A percentile compares a stretch with the other conserved stretches of the same genome.
These are phyloP conservation scores for Boletellus sp. DNA, from an alignment of 768 basidiomycete genomes.

Conservation along the genomic window DNA sequence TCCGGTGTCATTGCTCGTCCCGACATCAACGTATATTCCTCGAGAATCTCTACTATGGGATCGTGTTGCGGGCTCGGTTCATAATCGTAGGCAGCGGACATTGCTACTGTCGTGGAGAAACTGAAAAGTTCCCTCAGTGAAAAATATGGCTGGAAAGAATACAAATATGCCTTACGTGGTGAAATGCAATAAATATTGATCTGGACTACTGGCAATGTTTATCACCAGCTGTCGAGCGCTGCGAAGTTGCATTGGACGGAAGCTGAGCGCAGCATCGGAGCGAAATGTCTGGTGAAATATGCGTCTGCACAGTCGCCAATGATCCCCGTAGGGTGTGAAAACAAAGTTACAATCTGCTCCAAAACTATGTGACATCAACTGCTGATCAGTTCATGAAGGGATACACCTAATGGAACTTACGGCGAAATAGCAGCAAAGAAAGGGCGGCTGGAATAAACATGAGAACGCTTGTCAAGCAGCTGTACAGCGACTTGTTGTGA, in stretches of 20 bases:
- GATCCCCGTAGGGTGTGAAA: conserved; percentile 3
- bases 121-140: not conserved
- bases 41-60: not conserved
- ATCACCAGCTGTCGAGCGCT: conserved; percentile 1
- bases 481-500: conserved; percentile 39
- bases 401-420: not conserved
- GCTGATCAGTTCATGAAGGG: too few species aligned
- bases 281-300: conserved; percentile 13
- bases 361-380: not conserved
- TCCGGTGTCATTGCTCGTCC: not conserved
- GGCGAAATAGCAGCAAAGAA: conserved; percentile 7
- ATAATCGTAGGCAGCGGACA: conserved; percentile 8
- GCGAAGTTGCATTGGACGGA: conserved; percentile 6
- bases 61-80: conserved; percentile 3
- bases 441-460: conserved; percentile 49
- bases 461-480: conserved; percentile 43
- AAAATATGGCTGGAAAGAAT: too few species aligned
- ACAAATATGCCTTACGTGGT: not conserved
- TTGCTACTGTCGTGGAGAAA: conserved; percentile 1
- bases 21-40: not conserved
- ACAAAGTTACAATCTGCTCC: conserved; percentile 3
- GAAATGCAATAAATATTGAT: not conserved
- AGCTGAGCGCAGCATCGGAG: conserved; percentile 1
- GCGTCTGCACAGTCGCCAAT: conserved; percentile 11
- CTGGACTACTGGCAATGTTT: not conserved